A percentile compares a stretch with the other conserved stretches of the same genome.
These are phyloP conservation scores for Kwoniella newhampshirensis DNA, from an alignment of 768 basidiomycete species.

Conservation along the genomic window DNA sequence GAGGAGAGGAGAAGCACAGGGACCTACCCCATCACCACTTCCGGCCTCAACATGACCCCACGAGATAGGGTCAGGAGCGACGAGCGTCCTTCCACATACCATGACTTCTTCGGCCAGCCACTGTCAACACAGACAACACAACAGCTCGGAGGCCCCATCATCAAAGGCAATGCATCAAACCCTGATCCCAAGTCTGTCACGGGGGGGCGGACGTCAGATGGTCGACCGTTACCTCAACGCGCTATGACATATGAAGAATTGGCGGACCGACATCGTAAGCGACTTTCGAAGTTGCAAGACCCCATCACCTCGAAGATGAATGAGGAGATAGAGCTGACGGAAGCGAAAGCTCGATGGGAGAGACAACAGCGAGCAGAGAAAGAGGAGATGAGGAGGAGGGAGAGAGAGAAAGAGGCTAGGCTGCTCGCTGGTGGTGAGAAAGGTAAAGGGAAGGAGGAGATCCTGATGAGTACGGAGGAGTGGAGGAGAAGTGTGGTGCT, in stretches of 20 bases:
- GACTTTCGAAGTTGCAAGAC: conserved; percentile 75
- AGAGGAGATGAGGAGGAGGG: conserved; percentile 68
- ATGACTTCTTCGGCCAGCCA: not conserved
- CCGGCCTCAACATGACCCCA: no score
- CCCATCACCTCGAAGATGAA: conserved; percentile 78
- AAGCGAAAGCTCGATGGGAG: conserved; percentile 82
- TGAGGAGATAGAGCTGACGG: conserved; percentile 70
- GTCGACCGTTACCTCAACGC: not conserved
- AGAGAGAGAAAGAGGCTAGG: conserved; percentile 66
- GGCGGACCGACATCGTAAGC: conserved; percentile 78
- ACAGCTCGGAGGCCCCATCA: conserved; percentile 9
- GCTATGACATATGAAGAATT: conserved; percentile 83
- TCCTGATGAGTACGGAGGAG: conserved; percentile 26
- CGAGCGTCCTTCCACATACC: conserved; percentile 16
- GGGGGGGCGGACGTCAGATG: no score
- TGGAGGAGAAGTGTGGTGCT: conserved; percentile 59
- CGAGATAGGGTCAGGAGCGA: not conserved
- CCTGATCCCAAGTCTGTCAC: not conserved
- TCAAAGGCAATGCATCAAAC: conserved; percentile 19
- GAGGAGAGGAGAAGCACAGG: conserved; percentile 6
- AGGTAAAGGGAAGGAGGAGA: conserved; percentile 38
- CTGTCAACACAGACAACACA: not conserved
- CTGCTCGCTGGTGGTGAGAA: conserved; percentile 6
- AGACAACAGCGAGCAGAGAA: conserved; percentile 70
- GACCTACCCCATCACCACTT: conserved; percentile 5